Evolutionary conservation across 148 eudicot genomes (phyloP), one percentile per base, ranked within the genome.

Genomic region (Silene conica): DNA sequence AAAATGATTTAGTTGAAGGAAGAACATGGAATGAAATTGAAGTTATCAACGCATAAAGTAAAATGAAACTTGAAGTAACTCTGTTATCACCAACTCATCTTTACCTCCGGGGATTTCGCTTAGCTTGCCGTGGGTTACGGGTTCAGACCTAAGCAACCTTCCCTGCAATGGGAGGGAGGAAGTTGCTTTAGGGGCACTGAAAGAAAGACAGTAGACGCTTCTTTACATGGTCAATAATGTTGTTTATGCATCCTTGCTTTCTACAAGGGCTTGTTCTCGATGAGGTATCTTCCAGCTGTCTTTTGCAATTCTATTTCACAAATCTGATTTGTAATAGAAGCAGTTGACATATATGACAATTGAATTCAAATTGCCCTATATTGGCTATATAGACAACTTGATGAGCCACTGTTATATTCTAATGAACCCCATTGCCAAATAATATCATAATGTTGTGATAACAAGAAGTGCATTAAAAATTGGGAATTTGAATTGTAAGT

Each of bases 361-460:
- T 38, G 43, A 38, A 38, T 38, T 1, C 43, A 38, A 31, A 31
- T 38, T 38, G 43, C 7, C 8, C 43, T 38, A 12, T n/a, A n/a
- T n/a, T n/a, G n/a, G n/a, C n/a, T n/a, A n/a, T 58, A n/a, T 58
- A 58, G 62, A 58, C 62, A 58, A 58, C 62, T 20, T 58, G 26
- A 58, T 58, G 62, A 58, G 62, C 19, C 62, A 58, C 43, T 20
- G 62, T 58, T 21, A 38, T 58, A 58, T 58, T 55, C 23, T n/a
- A n/a, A 5, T 58, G 3, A 58, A 58, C 62, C 8, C 22, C 23
- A 58, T 8, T 19, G 23, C 62, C 62, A 58, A 20, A 58, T 21
- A 56, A n/a, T 58, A 58, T 20, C 62, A 58, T 58, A 19, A 20
- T 6, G 11, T 58, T 6, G 62, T 20, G 21, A 58, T 58, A 58